phyloP scores from a whole-genome alignment of 2,329 filamentous ascomycete species.

The Aspergillus caelatus region DNA sequence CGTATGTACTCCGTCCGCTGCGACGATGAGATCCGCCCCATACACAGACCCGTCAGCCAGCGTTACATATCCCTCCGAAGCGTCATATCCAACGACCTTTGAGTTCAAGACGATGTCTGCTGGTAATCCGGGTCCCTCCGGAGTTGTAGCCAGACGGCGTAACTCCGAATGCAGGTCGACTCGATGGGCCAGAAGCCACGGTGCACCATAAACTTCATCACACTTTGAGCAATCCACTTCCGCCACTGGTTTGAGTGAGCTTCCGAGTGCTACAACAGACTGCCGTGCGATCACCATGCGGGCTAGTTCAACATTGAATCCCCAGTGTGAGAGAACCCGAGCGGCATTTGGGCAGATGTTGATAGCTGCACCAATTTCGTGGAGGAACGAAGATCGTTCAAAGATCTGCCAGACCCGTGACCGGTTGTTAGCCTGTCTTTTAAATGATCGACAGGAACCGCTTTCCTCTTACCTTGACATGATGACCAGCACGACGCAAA shows the following conservation, averaged over 20 bases:
- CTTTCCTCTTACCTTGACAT: not conserved
- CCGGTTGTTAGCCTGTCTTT: not conserved
- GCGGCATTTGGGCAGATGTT: conserved; percentile 32
- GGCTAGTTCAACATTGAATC: conserved; percentile 22
- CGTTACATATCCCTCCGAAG: not conserved
- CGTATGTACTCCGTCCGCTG: not conserved
- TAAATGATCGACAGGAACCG: not conserved
- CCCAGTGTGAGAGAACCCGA: conserved; percentile 26
- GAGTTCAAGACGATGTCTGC: not conserved
- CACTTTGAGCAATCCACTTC: not conserved
- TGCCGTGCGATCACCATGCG: not conserved
- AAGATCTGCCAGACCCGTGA: not conserved
- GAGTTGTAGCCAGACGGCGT: not conserved
- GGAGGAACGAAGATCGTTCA: conserved; percentile 13
- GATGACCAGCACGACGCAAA: not conserved
- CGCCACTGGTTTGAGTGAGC: not conserved
- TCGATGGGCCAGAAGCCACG: not conserved
- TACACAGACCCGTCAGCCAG: not conserved
- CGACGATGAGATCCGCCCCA: not conserved
- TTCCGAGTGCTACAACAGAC: not conserved
- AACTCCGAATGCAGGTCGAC: not conserved
- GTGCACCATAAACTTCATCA: not conserved
- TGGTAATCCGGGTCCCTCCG: not conserved
- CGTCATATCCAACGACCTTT: not conserved
- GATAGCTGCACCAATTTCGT: conserved; percentile 34